Percentiles rank a stretch among this genome's conserved stretches.
Evolutionary conservation across 2,329 filamentous ascomycete genomes (phyloP).

Genomic region (Akanthomyces uredinophilus): DNA sequence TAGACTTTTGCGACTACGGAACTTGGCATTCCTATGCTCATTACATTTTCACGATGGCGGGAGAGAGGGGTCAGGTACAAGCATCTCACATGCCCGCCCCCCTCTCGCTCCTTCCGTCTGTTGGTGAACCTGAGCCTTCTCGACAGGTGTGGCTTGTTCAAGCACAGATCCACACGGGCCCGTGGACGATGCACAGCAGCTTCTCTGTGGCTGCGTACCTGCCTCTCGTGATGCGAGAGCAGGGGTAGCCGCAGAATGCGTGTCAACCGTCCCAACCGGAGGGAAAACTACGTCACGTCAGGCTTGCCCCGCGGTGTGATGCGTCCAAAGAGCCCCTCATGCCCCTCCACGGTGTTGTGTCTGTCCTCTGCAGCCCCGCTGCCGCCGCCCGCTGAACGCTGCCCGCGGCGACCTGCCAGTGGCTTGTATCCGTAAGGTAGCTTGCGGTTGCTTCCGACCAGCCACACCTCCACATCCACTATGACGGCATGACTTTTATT

Average conservation of each 20-base stretch:
- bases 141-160: slow-evolving; percentile 1
- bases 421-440: not conserved
- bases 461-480: not conserved
- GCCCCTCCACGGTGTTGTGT: slow-evolving; percentile 5
- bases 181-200: not conserved
- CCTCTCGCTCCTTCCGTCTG: not conserved
- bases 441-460: slow-evolving; percentile 10
- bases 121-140: not conserved
- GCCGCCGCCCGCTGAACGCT: too few species aligned
- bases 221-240: not conserved
- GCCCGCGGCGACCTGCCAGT: not conserved
- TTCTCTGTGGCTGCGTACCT: not conserved
- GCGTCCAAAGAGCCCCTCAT: not conserved
- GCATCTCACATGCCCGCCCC: not conserved
- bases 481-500: slow-evolving; percentile 10
- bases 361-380: not conserved
- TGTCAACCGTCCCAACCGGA: too few species aligned
- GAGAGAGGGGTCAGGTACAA: not conserved
- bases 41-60: not conserved
- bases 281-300: slow-evolving; percentile 7
- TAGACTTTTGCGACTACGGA: slow-evolving; percentile 8
- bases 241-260: not conserved
- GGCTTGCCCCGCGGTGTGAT: slow-evolving; percentile 1
- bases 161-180: not conserved
- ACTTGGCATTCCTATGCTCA: not conserved